Evolutionary conservation across 1,139 yeast species (phyloP).

Genomic region (Magnusiomyces tetraspermus): DNA sequence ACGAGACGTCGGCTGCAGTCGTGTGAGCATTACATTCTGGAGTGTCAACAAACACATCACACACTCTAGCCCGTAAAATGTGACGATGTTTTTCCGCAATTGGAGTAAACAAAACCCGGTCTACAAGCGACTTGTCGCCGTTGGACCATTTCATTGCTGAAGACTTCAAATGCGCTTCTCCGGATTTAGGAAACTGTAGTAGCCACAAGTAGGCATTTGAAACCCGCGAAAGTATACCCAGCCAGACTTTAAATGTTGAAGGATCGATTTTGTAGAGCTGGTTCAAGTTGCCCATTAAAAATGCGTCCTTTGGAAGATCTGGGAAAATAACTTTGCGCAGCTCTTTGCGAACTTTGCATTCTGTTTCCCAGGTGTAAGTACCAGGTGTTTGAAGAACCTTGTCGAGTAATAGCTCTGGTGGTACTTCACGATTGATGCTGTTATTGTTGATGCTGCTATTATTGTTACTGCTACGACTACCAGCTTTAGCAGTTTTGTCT

Average conservation of each 20-base stretch:
- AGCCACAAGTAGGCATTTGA: conserved; percentile 31
- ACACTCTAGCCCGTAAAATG: conserved; percentile 27
- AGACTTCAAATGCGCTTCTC: conserved; percentile 22
- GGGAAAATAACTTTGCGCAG: conserved; percentile 27
- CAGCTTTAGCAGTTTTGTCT: too few relatives aligned
- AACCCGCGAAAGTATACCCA: conserved; percentile 23
- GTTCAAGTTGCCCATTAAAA: conserved; percentile 31
- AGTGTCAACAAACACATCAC: conserved; percentile 31
- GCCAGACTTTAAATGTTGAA: conserved; percentile 27
- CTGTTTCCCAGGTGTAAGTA: conserved; percentile 22
- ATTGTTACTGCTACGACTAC: too few relatives aligned
- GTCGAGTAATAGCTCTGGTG: conserved; percentile 3
- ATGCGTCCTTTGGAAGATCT: conserved; percentile 22
- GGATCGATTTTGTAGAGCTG: conserved; percentile 33
- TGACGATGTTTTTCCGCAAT: conserved; percentile 31
- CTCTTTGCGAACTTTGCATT: conserved; percentile 19
- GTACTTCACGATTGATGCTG: too few relatives aligned
- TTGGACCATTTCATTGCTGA: conserved; percentile 27
- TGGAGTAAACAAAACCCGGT: conserved; percentile 29
- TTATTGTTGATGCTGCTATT: too few relatives aligned
- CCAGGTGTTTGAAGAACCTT: conserved; percentile 12
- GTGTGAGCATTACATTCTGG: conserved; percentile 35
- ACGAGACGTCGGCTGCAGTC: conserved; percentile 32
- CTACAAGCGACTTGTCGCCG: conserved; percentile 5
- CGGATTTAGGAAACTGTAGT: conserved; percentile 30